Conservation (phyloP, 1,284 basidiomycete species). For the Ustilago trichophora region DNA sequence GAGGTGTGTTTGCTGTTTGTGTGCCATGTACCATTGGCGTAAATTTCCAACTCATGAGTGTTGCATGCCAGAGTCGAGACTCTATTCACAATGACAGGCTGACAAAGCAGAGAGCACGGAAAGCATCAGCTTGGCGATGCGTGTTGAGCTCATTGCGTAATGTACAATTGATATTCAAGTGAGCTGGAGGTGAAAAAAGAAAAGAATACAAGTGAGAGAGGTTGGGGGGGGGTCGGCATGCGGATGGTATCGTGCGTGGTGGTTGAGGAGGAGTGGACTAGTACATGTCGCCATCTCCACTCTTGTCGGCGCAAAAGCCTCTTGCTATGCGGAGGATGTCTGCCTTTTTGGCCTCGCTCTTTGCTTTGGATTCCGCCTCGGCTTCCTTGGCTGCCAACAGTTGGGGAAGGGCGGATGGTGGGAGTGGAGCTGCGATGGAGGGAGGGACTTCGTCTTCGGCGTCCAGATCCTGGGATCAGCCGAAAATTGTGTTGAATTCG, state of each 20-base stretch:
- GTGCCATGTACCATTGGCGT: no score
- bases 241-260: slow-evolving; percentile 9
- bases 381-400: slow-evolving; percentile 52
- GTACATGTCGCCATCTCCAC: slow-evolving; percentile 64
- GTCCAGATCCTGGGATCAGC: slow-evolving; percentile 64
- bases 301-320: slow-evolving; percentile 63
- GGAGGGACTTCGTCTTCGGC: slow-evolving; percentile 62
- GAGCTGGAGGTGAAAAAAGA: slow-evolving; percentile 1
- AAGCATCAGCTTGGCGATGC: no score
- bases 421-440: slow-evolving; percentile 54
- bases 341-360: slow-evolving; percentile 55
- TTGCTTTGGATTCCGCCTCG: slow-evolving; percentile 53
- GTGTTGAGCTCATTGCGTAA: slow-evolving; percentile 7
- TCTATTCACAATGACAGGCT: no score
- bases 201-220: background rate
- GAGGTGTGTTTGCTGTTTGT: no score
- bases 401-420: slow-evolving; percentile 51
- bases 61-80: no score
- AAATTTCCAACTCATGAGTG: no score
- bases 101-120: no score
- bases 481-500: no score
- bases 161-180: slow-evolving; percentile 21
- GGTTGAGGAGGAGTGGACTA: slow-evolving; percentile 13
- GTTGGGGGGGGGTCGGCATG: background rate
- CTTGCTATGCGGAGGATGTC: slow-evolving; percentile 52